These are phyloP conservation scores for Sporothrix luriei DNA, from an alignment of 2,329 filamentous ascomycete species.

Conservation along the genomic window DNA sequence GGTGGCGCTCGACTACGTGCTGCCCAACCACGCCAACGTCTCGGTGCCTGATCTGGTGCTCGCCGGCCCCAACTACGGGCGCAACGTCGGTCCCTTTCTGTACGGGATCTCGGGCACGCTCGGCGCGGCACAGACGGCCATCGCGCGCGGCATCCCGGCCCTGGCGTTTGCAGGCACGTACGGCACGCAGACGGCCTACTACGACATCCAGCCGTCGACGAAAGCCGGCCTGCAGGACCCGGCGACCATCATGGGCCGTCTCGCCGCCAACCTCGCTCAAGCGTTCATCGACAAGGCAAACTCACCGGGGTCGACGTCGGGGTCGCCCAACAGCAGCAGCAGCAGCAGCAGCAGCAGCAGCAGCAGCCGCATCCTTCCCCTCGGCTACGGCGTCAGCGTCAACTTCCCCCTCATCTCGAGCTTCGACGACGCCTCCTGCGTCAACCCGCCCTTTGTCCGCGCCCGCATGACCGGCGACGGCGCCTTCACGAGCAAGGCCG, in stretches of 20 bases:
- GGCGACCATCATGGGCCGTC: conserved; percentile 34
- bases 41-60: conserved; percentile 57
- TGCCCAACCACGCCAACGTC: conserved; percentile 53
- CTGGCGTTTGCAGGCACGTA: conserved; percentile 54
- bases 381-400: conserved; percentile 38
- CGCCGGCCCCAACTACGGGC: conserved; percentile 59
- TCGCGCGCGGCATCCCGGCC: conserved; percentile 53
- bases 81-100: conserved; percentile 57
- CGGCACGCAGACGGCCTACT: conserved; percentile 47
- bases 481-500: conserved; percentile 30
- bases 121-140: conserved; percentile 55
- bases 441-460: conserved; percentile 38
- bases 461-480: conserved; percentile 33
- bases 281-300: conserved; percentile 36
- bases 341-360: too few species aligned
- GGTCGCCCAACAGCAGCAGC: too few species aligned
- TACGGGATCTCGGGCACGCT: conserved; percentile 56
- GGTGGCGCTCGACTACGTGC: conserved; percentile 59
- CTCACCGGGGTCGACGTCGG: background rate
- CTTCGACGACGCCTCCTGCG: conserved; percentile 32
- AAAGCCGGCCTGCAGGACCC: conserved; percentile 36
- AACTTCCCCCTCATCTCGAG: conserved; percentile 38
- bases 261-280: conserved; percentile 36
- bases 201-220: conserved; percentile 44
- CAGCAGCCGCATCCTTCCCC: conserved; percentile 35